Percentiles rank a stretch among this genome's conserved stretches.
Evolutionary conservation across 257 asterid species (phyloP).

Genomic region (Datura wrightii): DNA sequence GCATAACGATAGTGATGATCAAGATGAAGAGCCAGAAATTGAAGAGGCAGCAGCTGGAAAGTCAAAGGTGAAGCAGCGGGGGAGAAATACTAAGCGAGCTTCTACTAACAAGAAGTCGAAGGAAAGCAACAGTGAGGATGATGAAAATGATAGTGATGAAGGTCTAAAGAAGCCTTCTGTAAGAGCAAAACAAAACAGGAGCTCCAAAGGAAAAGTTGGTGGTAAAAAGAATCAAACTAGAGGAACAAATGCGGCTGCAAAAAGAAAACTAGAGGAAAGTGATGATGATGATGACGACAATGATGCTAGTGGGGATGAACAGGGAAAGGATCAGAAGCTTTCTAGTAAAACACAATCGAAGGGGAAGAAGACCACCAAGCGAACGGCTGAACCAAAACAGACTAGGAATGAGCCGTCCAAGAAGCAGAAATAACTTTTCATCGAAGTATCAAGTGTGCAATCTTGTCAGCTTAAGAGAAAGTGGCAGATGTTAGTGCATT

Average conservation of each 20-base stretch:
- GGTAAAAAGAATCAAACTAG: slow-evolving; percentile 48
- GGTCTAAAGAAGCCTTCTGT: slow-evolving; percentile 45
- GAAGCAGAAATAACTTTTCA: slow-evolving; percentile 45
- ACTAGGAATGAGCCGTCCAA: slow-evolving; percentile 49
- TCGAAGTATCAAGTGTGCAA: slow-evolving; percentile 17
- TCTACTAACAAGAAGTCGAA: slow-evolving; percentile 49
- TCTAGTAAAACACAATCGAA: slow-evolving; percentile 34
- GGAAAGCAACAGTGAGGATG: slow-evolving; percentile 42
- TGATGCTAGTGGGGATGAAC: slow-evolving; percentile 40
- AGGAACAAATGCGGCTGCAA: slow-evolving; percentile 50
- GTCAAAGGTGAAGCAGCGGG: slow-evolving; percentile 42
- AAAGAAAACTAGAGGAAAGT: slow-evolving; percentile 59
- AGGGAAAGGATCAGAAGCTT: slow-evolving; percentile 40
- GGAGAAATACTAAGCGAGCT: slow-evolving; percentile 44
- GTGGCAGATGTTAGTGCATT: not conserved
- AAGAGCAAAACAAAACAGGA: slow-evolving; percentile 49
- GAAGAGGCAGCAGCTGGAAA: slow-evolving; percentile 45
- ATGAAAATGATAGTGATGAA: slow-evolving; percentile 37
- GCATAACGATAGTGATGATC: slow-evolving; percentile 36
- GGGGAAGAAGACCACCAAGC: slow-evolving; percentile 49
- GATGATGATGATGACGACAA: slow-evolving; percentile 43
- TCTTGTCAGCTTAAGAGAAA: not conserved
- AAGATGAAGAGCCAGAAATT: slow-evolving; percentile 49
- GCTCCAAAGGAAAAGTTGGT: slow-evolving; percentile 40
- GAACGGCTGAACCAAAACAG: slow-evolving; percentile 44